A percentile compares a stretch with the other conserved stretches of the same genome.
These are phyloP conservation scores for peach (Prunus persica) DNA, from an alignment of 306 rosid genomes.

Conservation along the genomic window DNA sequence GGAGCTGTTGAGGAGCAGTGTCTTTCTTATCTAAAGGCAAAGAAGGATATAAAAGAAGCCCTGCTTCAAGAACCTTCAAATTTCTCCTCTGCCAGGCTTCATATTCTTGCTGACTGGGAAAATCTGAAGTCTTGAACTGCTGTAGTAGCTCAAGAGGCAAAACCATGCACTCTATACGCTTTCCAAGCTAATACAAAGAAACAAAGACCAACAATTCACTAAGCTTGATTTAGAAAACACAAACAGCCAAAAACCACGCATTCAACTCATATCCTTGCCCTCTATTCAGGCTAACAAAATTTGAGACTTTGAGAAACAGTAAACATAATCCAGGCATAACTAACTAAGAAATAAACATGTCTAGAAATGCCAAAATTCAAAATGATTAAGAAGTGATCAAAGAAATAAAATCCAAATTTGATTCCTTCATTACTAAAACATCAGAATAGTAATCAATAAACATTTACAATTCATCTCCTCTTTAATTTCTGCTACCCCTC, in stretches of 20 bases:
- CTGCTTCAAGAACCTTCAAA: slow-evolving; percentile 80
- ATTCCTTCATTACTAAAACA: neutral
- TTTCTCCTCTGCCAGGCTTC: slow-evolving; percentile 82
- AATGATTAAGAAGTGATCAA: neutral
- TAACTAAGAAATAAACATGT: neutral
- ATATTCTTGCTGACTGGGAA: slow-evolving; percentile 64
- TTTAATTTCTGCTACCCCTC: neutral
- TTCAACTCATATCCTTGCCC: neutral
- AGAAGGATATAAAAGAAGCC: slow-evolving; percentile 68
- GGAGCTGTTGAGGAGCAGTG: slow-evolving; percentile 54
- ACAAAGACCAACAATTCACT: slow-evolving; percentile 27
- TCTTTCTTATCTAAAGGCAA: slow-evolving; percentile 62
- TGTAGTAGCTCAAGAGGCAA: slow-evolving; percentile 88
- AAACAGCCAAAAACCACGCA: neutral
- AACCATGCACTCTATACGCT: slow-evolving; percentile 76
- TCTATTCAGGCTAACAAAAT: neutral
- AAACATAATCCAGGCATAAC: neutral
- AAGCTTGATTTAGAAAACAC: slow-evolving; percentile 16
- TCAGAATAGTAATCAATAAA: neutral
- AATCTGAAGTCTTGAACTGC: slow-evolving; percentile 70
- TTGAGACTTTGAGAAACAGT: neutral
- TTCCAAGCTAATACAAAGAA: slow-evolving; percentile 70
- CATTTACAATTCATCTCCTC: neutral
- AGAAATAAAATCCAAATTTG: neutral
- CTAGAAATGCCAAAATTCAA: neutral